Percentiles rank a stretch among this genome's conserved stretches.
Conservation (phyloP, 768 basidiomycete species). For the Kwoniella mangroviensis region DNA sequence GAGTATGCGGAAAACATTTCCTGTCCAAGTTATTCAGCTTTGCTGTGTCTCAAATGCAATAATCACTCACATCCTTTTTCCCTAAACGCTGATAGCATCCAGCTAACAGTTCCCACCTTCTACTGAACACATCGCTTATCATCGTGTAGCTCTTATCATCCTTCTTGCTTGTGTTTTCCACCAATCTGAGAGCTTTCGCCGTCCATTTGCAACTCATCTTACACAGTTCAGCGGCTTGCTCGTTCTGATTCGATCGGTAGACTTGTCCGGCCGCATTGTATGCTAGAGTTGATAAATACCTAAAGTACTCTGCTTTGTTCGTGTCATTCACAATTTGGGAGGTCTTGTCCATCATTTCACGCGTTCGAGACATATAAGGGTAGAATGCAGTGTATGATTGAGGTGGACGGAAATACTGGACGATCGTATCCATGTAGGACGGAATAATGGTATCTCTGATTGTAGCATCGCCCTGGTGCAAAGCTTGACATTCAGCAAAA, state of each 20-base stretch:
- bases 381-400: conserved; percentile 5
- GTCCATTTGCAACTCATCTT: conserved; percentile 68
- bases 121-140: conserved; percentile 64
- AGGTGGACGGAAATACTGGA: conserved; percentile 14
- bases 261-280: conserved; percentile 59
- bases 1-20: conserved; percentile 28
- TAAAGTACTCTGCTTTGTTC: conserved; percentile 46
- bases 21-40: neutral
- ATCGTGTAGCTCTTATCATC: conserved; percentile 44
- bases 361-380: conserved; percentile 4
- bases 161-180: neutral
- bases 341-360: neutral
- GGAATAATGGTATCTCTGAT: conserved; percentile 14
- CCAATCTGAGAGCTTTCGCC: conserved; percentile 60
- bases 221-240: conserved; percentile 71
- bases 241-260: conserved; percentile 69
- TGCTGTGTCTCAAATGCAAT: conserved; percentile 40
- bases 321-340: neutral
- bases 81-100: conserved; percentile 78
- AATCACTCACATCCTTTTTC: conserved; percentile 68
- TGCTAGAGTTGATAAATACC: conserved; percentile 48
- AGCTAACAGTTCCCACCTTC: conserved; percentile 80
- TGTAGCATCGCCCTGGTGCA: conserved; percentile 6
- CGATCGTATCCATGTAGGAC: conserved; percentile 30
- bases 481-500: neutral